Base-by-base conservation (phyloP, 2,329 filamentous ascomycete genomes). In the Xylariales sp. region DNA sequence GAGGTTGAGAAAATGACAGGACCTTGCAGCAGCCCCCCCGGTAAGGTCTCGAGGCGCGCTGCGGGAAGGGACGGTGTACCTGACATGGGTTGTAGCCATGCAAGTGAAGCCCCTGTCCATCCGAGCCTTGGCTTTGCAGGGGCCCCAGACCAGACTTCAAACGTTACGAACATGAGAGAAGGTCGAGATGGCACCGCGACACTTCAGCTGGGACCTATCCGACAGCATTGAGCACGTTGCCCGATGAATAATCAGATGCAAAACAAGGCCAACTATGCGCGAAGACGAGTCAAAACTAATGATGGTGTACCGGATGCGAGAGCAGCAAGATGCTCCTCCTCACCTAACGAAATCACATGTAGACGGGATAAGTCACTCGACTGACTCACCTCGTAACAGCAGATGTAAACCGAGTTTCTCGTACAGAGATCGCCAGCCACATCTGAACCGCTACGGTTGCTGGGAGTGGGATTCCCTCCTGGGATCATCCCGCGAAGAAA, bases 1-100 rank as follows among this genome's bases (percentile, higher is more conserved):
- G 48, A 57, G 46, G 54, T 52, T 48, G 49, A 56, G 51, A 50
- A 50, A 50, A 52, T 56, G 55, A 58, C 51, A 57, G 50, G 53
- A 51, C 47, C 46, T 46, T 34, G 37, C 46, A 49, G 31, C 36
- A 36, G 32, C 25, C 40, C 42, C n/a, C 45, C 28, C 22, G 24
- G 29, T 14, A 31, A 44, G 21, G 46, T 49, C 41, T 48, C 44
- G 49, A 50, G 44, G 16, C 18, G 25, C 21, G 27, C n/a, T 31
- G 20, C 25, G 51, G 48, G 41, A 43, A 43, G 48, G 44, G 50
- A 52, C 38, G 46, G 33, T 36, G 45, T 44, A 39, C 45, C 44
- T 49, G 32, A 40, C 48, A 47, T 46, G 51, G 48, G 43, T 42
- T 39, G n/a, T 29, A 12, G 21, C 16, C 14, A 20, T 24, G 32